These are phyloP conservation scores for Brassica cretica DNA, from an alignment of 345 rosid species.

Conservation along the genomic window DNA sequence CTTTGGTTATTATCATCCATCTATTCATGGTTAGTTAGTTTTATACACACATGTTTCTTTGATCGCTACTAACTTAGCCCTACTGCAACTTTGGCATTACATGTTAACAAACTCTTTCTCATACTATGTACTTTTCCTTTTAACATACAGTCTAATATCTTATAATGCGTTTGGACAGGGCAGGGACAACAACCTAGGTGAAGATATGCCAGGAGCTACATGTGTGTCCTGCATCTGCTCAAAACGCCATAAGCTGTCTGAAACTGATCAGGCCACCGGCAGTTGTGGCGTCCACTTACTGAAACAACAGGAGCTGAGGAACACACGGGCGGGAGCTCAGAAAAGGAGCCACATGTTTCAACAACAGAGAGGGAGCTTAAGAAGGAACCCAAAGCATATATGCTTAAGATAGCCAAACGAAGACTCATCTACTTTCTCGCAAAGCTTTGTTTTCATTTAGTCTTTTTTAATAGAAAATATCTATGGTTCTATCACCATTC, in stretches of 20 bases:
- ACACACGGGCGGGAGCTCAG: background rate
- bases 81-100: background rate
- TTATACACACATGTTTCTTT: too few relatives aligned
- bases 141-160: background rate
- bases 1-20: background rate
- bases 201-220: background rate
- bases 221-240: background rate
- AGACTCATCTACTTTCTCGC: background rate
- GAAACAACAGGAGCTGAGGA: background rate
- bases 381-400: background rate
- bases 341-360: background rate
- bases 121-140: background rate
- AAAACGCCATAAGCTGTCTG: background rate
- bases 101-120: background rate
- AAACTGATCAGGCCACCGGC: too few relatives aligned
- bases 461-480: too few relatives aligned
- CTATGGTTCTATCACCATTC: background rate
- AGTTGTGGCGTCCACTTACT: background rate
- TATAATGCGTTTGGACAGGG: background rate
- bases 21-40: background rate
- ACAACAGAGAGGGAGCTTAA: background rate
- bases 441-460: background rate
- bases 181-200: background rate
- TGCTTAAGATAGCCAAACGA: background rate
- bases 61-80: background rate